Conservation (phyloP, 768 basidiomycete species). For the Termitomyces sp. region DNA sequence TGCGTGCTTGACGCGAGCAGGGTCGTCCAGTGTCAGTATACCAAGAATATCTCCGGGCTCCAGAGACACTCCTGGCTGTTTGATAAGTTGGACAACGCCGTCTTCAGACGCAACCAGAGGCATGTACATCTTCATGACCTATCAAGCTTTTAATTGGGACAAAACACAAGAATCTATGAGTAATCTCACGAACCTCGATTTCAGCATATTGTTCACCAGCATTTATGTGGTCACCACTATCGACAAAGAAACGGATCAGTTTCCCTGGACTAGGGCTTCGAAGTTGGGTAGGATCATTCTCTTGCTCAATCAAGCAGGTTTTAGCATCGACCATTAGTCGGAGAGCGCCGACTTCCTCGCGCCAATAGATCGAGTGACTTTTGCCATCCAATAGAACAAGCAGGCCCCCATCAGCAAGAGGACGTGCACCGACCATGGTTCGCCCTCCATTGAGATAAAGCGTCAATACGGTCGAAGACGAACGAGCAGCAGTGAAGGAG, state of each 20-base stretch:
- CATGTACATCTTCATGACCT: constrained; percentile 99
- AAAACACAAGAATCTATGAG: background rate
- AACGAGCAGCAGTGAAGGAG: constrained; percentile 91
- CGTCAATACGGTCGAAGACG: constrained; percentile 85
- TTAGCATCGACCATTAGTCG: constrained; percentile 93
- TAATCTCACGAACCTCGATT: constrained; percentile 68
- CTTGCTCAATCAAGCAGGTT: constrained; percentile 98
- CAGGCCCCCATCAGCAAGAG: constrained; percentile 92
- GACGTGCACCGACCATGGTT: constrained; percentile 86
- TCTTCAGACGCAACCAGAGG: constrained; percentile 92
- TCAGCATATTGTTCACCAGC: constrained; percentile 98
- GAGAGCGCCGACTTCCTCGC: constrained; percentile 94
- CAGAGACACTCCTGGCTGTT: constrained; percentile 95
- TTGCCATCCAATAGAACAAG: constrained; percentile 88
- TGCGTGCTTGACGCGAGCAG: constrained; percentile 93
- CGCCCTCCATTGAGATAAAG: constrained; percentile 95
- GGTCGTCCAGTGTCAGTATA: constrained; percentile 94
- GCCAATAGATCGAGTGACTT: constrained; percentile 97
- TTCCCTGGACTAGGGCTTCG: constrained; percentile 96
- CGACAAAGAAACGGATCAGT: constrained; percentile 88
- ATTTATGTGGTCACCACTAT: constrained; percentile 95
- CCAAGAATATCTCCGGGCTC: constrained; percentile 97
- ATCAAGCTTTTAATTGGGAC: background rate
- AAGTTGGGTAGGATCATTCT: constrained; percentile 97
- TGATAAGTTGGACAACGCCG: constrained; percentile 91